Evolutionary conservation across 176 grass and related monocot genomes (phyloP).

Genomic region (Aegilops tauschii): DNA sequence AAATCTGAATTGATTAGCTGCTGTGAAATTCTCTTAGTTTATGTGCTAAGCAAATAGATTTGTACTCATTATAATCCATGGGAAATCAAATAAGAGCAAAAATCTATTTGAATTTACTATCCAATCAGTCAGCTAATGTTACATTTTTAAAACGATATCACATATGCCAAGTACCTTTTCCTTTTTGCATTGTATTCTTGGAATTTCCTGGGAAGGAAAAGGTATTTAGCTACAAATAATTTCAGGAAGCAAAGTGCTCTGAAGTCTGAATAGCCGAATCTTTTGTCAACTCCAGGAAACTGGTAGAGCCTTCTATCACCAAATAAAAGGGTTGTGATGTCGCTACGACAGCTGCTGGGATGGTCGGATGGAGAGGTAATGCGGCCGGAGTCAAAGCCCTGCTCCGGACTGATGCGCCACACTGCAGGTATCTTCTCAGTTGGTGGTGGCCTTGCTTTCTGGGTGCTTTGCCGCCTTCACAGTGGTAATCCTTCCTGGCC

Average conservation of each 20-base stretch:
- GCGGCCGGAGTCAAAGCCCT: conserved; percentile 81
- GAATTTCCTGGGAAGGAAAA: not conserved
- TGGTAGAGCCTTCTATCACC: not conserved
- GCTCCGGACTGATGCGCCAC: conserved; percentile 71
- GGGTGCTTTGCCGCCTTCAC: conserved; percentile 81
- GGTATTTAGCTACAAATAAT: not conserved
- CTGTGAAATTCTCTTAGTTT: not conserved
- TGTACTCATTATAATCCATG: not conserved
- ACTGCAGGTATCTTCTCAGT: conserved; percentile 81
- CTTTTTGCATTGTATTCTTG: not conserved
- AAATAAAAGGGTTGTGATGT: conserved; percentile 37
- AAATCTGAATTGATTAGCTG: not conserved
- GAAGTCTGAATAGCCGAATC: not conserved
- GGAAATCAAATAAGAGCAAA: not conserved
- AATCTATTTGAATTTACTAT: not conserved
- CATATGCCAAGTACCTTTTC: not conserved
- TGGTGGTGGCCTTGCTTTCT: conserved; percentile 67
- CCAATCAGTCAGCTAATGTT: not conserved
- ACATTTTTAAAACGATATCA: not conserved
- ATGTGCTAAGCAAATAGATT: not conserved
- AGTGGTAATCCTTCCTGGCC: conserved; percentile 36
- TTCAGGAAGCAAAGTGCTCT: not conserved
- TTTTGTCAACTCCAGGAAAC: not conserved
- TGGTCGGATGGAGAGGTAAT: conserved; percentile 94
- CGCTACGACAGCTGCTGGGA: conserved; percentile 50